Evolutionary conservation across 257 asterid species (phyloP), one percentile per base, ranked within the genome.

Genomic region (Solanum chmielewskii): DNA sequence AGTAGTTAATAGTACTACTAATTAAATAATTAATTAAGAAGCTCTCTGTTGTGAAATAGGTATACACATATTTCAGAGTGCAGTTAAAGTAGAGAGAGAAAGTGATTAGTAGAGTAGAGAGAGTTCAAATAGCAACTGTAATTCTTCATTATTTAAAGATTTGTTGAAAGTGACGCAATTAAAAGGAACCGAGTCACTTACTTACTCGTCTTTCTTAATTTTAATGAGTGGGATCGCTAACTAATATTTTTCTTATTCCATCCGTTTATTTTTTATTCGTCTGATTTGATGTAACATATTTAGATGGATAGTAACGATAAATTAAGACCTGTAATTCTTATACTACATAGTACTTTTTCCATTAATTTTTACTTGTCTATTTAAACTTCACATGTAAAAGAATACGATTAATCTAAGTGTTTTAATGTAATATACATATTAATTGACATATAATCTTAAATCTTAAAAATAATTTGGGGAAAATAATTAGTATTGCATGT

Each of bases 291-390:
- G 1, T 16, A 1, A 7, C 62, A 3, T 62, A 62, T 9, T 60
- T 0, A 4, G 6, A 62, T 62, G 2, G 25, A 21, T 23, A 62
- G 0, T 23, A 23, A 62, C 0, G 5, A 1, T 23, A 5, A 0
- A 62, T 9, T 0, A 1, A 62, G 15, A 62, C 2, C 1, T 9
- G 2, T 60, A 16, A 25, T 11, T 52, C 6, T 5, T 11, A 25
- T n/a, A n/a, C 0, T 2, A 64, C 8, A 8, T 20, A 59, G 13
- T 59, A 8, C 1, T 62, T 2, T 1, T 21, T 21, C 0, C 0
- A 10, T 60, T 9, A 0, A 9, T 4, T 60, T 60, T 60, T 60
- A 21, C 7, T 59, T 59, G 12, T 59, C 12, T 1, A 59, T 8
- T 21, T 59, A 59, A 18, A 3, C 0, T 56, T 21, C 5, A 60